phyloP scores from a whole-genome alignment of 768 basidiomycete genomes.

The Lepiota brunneoincarnata region DNA sequence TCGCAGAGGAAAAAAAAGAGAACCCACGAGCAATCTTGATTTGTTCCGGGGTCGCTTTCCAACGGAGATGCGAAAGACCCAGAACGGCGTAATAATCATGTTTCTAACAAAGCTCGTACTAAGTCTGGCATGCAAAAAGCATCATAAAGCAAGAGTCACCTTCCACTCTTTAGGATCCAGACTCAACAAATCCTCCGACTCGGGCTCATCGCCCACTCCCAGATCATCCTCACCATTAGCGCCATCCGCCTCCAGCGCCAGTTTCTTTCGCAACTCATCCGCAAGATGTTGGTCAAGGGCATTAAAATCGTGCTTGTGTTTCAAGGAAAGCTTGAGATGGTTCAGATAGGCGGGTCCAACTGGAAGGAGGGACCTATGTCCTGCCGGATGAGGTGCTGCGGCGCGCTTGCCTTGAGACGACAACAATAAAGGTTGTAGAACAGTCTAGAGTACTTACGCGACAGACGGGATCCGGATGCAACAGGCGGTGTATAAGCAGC shows the following conservation, averaged over 20 bases:
- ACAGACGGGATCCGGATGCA: conserved; percentile 25
- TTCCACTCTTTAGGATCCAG: conserved; percentile 99
- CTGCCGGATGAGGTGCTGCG: conserved; percentile 33
- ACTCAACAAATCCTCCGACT: conserved; percentile 61
- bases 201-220: conserved; percentile 90
- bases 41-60: conserved; percentile 83
- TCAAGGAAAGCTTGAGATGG: conserved; percentile 70
- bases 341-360: conserved; percentile 87
- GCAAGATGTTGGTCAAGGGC: conserved; percentile 71
- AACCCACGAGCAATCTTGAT: conserved; percentile 94
- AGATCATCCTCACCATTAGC: conserved; percentile 72
- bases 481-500: conserved; percentile 22
- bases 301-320: conserved; percentile 78
- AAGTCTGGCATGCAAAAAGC: no score
- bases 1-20: conserved; percentile 24
- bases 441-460: conserved; percentile 17
- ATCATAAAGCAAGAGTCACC: conserved; percentile 47
- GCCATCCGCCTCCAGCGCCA: conserved; percentile 44
- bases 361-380: conserved; percentile 60
- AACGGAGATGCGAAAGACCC: conserved; percentile 87
- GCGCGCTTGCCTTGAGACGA: no score
- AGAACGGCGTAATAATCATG: conserved; percentile 99
- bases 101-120: conserved; percentile 76
- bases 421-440: not conserved
- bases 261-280: conserved; percentile 40